A percentile compares a stretch with the other conserved stretches of the same genome.
Evolutionary conservation across 495 filamentous ascomycete genomes (phyloP).

Genomic region (Cetradonia linearis): DNA sequence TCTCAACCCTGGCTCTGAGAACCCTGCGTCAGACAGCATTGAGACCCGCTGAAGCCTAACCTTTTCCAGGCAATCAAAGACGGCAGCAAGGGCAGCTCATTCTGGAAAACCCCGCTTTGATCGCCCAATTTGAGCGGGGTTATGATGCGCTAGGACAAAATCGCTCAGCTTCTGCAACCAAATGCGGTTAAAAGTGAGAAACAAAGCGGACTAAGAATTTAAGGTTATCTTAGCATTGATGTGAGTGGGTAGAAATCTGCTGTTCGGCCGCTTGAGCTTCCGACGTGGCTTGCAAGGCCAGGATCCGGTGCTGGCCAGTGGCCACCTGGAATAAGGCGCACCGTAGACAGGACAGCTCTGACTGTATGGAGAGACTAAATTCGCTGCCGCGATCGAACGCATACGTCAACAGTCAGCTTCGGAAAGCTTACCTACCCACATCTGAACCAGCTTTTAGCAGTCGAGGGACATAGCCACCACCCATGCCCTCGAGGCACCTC

Average conservation of each 20-base stretch:
- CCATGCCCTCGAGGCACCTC: neutral
- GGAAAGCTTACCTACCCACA: neutral
- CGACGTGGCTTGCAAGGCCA: constrained; percentile 2
- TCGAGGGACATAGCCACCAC: neutral
- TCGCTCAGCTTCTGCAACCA: neutral
- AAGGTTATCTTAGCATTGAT: constrained; percentile 6
- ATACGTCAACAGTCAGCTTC: neutral
- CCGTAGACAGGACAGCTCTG: neutral
- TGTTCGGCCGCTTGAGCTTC: neutral
- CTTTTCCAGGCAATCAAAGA: neutral
- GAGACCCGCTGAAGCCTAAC: neutral
- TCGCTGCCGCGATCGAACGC: neutral
- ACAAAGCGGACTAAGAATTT: neutral
- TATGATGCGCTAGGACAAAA: constrained; percentile 1
- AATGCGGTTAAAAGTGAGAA: neutral
- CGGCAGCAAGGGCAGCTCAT: neutral
- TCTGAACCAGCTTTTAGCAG: neutral
- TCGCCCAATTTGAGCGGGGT: constrained; percentile 3
- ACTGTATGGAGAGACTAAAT: neutral
- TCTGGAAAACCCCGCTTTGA: constrained; percentile 8
- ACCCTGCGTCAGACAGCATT: neutral
- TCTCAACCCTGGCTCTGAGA: constrained; percentile 4
- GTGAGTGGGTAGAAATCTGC: constrained; percentile 1
- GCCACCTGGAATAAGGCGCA: neutral
- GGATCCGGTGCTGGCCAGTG: neutral